Conservation (phyloP, 2,329 filamentous ascomycete species). For the Didymella segeticola region DNA sequence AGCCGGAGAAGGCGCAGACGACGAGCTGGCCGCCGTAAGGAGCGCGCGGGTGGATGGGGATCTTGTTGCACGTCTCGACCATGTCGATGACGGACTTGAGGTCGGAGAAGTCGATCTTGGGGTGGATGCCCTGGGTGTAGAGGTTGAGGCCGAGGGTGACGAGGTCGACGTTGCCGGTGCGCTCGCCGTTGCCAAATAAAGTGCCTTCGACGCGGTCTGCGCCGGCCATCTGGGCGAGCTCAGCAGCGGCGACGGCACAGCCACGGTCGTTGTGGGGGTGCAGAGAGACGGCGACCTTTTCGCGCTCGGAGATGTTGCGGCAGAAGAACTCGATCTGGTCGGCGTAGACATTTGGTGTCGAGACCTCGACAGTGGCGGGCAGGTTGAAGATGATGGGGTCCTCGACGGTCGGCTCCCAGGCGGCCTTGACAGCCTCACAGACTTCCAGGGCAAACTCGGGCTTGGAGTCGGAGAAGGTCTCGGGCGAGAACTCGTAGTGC, state of each 20-base stretch:
- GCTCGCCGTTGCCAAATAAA: slow-evolving; percentile 91
- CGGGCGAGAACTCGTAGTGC: slow-evolving; percentile 84
- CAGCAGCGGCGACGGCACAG: slow-evolving; percentile 86
- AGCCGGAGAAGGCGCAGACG: slow-evolving; percentile 90
- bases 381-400: slow-evolving; percentile 95
- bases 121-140: slow-evolving; percentile 89
- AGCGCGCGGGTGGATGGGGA: slow-evolving; percentile 85
- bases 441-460: slow-evolving; percentile 83
- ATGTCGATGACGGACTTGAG: slow-evolving; percentile 84
- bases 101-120: slow-evolving; percentile 89
- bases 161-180: slow-evolving; percentile 94
- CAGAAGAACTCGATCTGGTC: slow-evolving; percentile 98
- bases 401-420: slow-evolving; percentile 82
- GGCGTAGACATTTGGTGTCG: slow-evolving; percentile 93
- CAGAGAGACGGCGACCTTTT: slow-evolving; percentile 87
- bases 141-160: slow-evolving; percentile 92
- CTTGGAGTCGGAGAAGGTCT: slow-evolving; percentile 88
- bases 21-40: slow-evolving; percentile 92
- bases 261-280: slow-evolving; percentile 96
- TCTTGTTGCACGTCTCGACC: slow-evolving; percentile 93
- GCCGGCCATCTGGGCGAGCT: slow-evolving; percentile 94
- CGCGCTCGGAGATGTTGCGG: slow-evolving; percentile 79
- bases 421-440: slow-evolving; percentile 91
- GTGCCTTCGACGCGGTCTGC: slow-evolving; percentile 94
- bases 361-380: slow-evolving; percentile 93